These are phyloP conservation scores for Thalassiosira livingstoniorum DNA, from an alignment of 352 stramenopile genomes.

Conservation along the genomic window DNA sequence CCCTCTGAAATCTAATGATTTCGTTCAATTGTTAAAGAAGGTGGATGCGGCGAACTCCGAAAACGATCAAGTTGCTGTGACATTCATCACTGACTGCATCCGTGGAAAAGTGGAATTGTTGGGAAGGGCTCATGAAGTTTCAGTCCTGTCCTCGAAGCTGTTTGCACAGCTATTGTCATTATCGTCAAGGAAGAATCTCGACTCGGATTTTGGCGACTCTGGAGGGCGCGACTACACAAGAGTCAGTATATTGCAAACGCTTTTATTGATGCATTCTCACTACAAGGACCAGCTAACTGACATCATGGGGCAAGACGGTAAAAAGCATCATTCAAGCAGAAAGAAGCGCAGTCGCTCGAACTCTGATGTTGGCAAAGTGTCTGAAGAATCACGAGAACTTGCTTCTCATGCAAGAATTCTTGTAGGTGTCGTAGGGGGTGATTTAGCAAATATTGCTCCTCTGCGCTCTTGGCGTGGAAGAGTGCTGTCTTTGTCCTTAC, in stretches of 20 bases:
- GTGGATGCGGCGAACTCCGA: slow-evolving; percentile 53
- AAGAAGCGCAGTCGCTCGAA: slow-evolving; percentile 56
- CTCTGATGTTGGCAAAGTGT: slow-evolving; percentile 55
- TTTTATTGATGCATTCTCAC: slow-evolving; percentile 49
- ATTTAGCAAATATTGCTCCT: slow-evolving; percentile 35
- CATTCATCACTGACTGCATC: slow-evolving; percentile 70
- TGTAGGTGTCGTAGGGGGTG: slow-evolving; percentile 58
- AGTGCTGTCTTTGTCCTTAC: slow-evolving; percentile 59
- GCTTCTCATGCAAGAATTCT: slow-evolving; percentile 54
- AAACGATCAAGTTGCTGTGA: slow-evolving; percentile 51
- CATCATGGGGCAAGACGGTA: slow-evolving; percentile 17
- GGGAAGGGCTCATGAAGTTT: slow-evolving; percentile 35
- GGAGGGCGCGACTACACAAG: slow-evolving; percentile 67
- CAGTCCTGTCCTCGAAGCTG: slow-evolving; percentile 61
- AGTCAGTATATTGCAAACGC: slow-evolving; percentile 55
- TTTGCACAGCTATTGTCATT: slow-evolving; percentile 59
- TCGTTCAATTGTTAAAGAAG: slow-evolving; percentile 53
- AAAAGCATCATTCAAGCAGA: slow-evolving; percentile 29
- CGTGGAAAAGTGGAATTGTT: slow-evolving; percentile 56
- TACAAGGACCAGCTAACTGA: slow-evolving; percentile 49
- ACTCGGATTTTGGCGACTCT: slow-evolving; percentile 35
- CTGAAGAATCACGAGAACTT: slow-evolving; percentile 12
- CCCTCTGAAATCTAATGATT: slow-evolving; percentile 66
- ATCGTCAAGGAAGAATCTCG: slow-evolving; percentile 36
- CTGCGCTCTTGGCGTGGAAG: slow-evolving; percentile 63